Evolutionary conservation across 164 flowering plant species (phyloP), one percentile per base, ranked within the genome.

Genomic region (Vitis vinifera): DNA sequence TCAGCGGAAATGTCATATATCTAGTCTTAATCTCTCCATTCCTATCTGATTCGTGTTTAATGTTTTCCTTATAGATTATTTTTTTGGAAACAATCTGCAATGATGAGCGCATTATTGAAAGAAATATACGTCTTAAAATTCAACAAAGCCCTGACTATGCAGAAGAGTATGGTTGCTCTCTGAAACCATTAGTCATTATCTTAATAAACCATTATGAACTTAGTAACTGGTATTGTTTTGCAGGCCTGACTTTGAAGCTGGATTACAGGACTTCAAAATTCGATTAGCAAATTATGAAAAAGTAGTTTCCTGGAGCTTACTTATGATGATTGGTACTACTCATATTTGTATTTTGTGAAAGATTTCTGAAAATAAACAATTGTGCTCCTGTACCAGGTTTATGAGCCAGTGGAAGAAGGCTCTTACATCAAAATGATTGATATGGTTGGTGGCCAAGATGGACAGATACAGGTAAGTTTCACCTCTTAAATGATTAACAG

Each of bases 91-190:
- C 99, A 68, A 44, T 96, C 65, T 96, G 99, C 86, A 93, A 86
- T 75, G 98, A 96, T 81, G 77, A 73, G 69, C 71, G 82, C 57
- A 89, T 96, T 23, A 96, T 96, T 81, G 98, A 93, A 75, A 86
- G 94, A 81, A 96, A 93, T 68, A 91, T 96, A 75, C 91, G 97
- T 10, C 97, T 96, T 66, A 96, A 93, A 78, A 86, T 96, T 79
- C 99, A 96, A 76, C 99, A 96, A 73, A 96, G 99, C 77, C 97
- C 98, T 66, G 99, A 96, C 76, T 93, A 96, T 82, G 96, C 97
- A 31, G 97, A 96, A 82, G 88, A 88, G 99, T 96, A 84, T 75
- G 92, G 72, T 61, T 68, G 14, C 69, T 44, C 16, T 61, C 51
- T 58, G 44, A 27, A 23, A 10, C 31, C 9, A 1, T 19, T 62